Evolutionary conservation across 805 yeast genomes (phyloP).

Genomic region (Wickerhamomyces xylosicus): DNA sequence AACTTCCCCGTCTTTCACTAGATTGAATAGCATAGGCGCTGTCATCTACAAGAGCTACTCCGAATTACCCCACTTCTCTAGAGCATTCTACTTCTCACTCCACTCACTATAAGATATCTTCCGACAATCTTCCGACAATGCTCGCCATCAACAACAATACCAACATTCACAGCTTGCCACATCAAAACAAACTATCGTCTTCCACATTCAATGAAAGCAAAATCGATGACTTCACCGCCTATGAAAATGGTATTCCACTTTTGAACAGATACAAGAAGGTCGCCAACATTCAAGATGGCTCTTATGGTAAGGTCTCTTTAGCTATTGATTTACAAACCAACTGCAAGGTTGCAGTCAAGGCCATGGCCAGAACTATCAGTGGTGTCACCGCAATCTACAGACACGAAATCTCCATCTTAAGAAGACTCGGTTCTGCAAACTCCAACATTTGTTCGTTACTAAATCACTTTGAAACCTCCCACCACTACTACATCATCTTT

Average conservation of each 20-base stretch:
- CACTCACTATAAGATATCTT: neutral
- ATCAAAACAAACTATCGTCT: neutral
- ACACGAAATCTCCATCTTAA: constrained; percentile 39
- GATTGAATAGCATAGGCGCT: neutral
- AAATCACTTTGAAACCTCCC: constrained; percentile 44
- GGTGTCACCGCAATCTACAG: constrained; percentile 36
- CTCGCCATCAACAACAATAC: neutral
- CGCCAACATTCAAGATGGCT: constrained; percentile 30
- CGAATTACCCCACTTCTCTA: neutral
- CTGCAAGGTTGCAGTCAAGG: constrained; percentile 41
- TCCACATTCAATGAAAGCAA: neutral
- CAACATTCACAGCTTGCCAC: neutral
- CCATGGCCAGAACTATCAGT: constrained; percentile 33
- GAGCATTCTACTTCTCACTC: neutral
- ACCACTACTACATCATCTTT: constrained; percentile 44
- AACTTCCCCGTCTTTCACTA: neutral
- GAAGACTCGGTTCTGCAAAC: constrained; percentile 21
- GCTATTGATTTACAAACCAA: constrained; percentile 30
- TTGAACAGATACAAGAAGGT: constrained; percentile 32
- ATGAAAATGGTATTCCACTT: constrained; percentile 29
- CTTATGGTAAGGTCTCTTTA: constrained; percentile 51
- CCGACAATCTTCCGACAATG: neutral
- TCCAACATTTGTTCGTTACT: constrained; percentile 47
- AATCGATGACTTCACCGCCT: constrained; percentile 29
- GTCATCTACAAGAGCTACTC: neutral